Percentiles rank a stretch among this genome's conserved stretches.
Evolutionary conservation across 805 yeast species (phyloP).

Genomic region (Wickerhamiella azymoides): DNA sequence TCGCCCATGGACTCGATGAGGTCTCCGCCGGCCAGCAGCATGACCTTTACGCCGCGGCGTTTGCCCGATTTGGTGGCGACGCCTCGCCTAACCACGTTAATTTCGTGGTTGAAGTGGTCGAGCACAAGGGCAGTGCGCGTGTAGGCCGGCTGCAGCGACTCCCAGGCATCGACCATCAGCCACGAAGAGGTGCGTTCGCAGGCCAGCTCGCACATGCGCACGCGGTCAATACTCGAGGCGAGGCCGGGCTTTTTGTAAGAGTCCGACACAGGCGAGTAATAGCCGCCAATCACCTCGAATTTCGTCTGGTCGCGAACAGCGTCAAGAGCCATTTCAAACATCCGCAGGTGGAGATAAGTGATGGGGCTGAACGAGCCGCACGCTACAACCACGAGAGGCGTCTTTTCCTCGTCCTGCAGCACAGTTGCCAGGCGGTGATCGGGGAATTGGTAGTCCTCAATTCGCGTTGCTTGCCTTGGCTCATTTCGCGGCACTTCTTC

Average conservation of each 20-base stretch:
- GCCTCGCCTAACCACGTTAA: slow-evolving; percentile 83
- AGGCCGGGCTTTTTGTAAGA: slow-evolving; percentile 87
- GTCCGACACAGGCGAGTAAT: slow-evolving; percentile 82
- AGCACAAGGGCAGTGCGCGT: slow-evolving; percentile 90
- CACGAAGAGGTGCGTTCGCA: slow-evolving; percentile 93
- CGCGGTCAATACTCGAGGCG: slow-evolving; percentile 80
- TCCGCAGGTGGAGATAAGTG: slow-evolving; percentile 83
- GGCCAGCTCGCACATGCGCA: slow-evolving; percentile 95
- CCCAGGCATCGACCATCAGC: slow-evolving; percentile 99
- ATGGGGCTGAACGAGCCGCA: slow-evolving; percentile 96
- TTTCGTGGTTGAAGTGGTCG: slow-evolving; percentile 93
- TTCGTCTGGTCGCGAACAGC: slow-evolving; percentile 80
- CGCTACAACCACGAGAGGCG: slow-evolving; percentile 88
- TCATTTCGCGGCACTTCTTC: slow-evolving; percentile 97
- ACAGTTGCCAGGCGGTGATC: slow-evolving; percentile 66
- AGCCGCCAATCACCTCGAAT: slow-evolving; percentile 94
- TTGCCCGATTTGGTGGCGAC: slow-evolving; percentile 35
- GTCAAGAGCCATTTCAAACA: slow-evolving; percentile 98
- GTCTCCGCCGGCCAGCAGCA: slow-evolving; percentile 97
- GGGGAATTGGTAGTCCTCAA: slow-evolving; percentile 69
- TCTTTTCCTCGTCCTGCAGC: slow-evolving; percentile 58
- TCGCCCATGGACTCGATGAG: slow-evolving; percentile 98
- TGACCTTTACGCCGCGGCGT: slow-evolving; percentile 73
- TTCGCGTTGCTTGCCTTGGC: slow-evolving; percentile 64
- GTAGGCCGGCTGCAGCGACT: slow-evolving; percentile 76